Conservation (phyloP, 2,329 filamentous ascomycete species). For the Cercospora sojina region DNA sequence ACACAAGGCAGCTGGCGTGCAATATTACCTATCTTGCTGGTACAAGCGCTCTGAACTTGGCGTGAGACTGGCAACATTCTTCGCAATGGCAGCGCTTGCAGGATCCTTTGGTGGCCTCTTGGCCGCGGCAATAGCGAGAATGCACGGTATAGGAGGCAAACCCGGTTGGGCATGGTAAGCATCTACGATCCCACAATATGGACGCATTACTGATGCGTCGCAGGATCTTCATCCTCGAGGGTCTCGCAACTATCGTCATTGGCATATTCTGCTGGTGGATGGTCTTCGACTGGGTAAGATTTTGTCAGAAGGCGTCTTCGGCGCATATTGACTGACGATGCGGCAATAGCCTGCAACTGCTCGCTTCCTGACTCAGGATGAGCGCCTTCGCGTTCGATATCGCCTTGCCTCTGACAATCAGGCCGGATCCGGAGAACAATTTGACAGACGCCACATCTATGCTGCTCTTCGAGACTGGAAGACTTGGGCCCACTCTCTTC, state of each 20-base stretch:
- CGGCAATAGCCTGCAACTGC: conserved; percentile 52
- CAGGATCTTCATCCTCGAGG: conserved; percentile 60
- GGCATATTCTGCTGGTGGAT: conserved; percentile 38
- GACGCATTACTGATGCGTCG: conserved; percentile 33
- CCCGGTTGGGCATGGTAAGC: conserved; percentile 38
- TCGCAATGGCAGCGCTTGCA: conserved; percentile 75
- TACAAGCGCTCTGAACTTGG: conserved; percentile 77
- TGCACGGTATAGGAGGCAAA: conserved; percentile 62
- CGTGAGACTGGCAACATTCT: conserved; percentile 75
- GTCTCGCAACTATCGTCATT: conserved; percentile 63
- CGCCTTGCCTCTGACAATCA: conserved; percentile 28
- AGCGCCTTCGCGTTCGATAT: conserved; percentile 26
- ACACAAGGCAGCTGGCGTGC: conserved; percentile 57
- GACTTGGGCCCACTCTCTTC: conserved; percentile 65
- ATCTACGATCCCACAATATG: not conserved
- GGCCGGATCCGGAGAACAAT: conserved; percentile 40
- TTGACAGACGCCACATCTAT: conserved; percentile 26
- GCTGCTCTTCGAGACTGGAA: conserved; percentile 71
- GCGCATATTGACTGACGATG: not conserved
- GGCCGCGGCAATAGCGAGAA: conserved; percentile 68
- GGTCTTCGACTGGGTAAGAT: conserved; percentile 51
- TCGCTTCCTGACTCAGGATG: conserved; percentile 54
- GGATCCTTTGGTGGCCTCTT: conserved; percentile 75
- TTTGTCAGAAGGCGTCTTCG: not conserved
- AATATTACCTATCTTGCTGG: conserved; percentile 81